These are phyloP conservation scores for Clonostachys chloroleuca DNA, from an alignment of 2,329 filamentous ascomycete genomes.

Conservation along the genomic window DNA sequence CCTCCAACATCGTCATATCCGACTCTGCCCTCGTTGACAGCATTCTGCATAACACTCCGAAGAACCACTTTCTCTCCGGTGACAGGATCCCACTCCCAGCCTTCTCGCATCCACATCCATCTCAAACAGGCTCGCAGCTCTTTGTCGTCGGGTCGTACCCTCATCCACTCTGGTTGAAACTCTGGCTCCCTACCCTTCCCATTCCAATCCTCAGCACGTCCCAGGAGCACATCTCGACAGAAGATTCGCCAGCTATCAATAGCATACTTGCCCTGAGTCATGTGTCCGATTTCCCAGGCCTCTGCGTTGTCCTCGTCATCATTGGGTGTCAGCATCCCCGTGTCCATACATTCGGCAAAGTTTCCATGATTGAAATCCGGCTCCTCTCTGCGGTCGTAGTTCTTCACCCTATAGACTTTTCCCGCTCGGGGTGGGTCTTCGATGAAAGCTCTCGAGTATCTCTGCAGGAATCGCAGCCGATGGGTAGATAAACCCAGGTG, in stretches of 20 bases:
- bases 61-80: conserved; percentile 61
- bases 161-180: conserved; percentile 88
- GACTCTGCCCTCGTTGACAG: conserved; percentile 54
- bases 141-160: conserved; percentile 78
- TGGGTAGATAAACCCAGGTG: conserved; percentile 68
- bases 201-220: conserved; percentile 61
- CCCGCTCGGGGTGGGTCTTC: conserved; percentile 54
- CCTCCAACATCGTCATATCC: conserved; percentile 46
- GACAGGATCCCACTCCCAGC: conserved; percentile 73
- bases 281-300: conserved; percentile 80
- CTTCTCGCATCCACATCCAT: conserved; percentile 91
- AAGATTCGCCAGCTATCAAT: conserved; percentile 93
- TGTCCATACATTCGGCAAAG: neutral
- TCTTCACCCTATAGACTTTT: conserved; percentile 46
- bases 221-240: conserved; percentile 74
- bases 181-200: conserved; percentile 44
- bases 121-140: conserved; percentile 81
- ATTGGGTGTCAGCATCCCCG: neutral
- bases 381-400: conserved; percentile 35
- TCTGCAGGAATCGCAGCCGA: conserved; percentile 64
- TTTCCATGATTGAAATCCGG: neutral
- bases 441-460: conserved; percentile 67
- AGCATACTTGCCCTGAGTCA: conserved; percentile 79
- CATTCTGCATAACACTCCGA: conserved; percentile 44
- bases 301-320: conserved; percentile 18